phyloP scores from a whole-genome alignment of 2,329 filamentous ascomycete species.

The Phaeosphaeria sp. region DNA sequence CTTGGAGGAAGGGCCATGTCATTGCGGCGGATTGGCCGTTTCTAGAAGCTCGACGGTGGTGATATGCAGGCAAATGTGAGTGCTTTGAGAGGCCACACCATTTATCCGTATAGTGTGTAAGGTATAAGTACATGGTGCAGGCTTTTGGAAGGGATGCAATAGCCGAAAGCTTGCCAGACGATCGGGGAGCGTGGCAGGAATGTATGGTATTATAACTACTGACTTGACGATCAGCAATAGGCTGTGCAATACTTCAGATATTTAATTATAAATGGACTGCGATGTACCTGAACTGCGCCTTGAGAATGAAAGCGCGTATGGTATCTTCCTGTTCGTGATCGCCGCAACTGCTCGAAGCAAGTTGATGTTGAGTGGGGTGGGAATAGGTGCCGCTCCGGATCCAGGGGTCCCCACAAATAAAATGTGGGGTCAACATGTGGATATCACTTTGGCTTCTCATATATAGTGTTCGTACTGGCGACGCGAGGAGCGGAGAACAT shows the following conservation, averaged over 20 bases:
- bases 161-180: slow-evolving; percentile 24
- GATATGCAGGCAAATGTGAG: slow-evolving; percentile 18
- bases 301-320: neutral
- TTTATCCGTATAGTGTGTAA: slow-evolving; percentile 42
- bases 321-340: no score
- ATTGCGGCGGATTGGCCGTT: slow-evolving; percentile 18
- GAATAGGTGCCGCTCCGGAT: slow-evolving; percentile 2
- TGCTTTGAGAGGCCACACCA: slow-evolving; percentile 24
- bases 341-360: neutral
- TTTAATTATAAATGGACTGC: neutral
- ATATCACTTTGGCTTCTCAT: slow-evolving; percentile 2
- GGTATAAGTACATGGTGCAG: slow-evolving; percentile 32
- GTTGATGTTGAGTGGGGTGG: neutral
- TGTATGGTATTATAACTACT: neutral
- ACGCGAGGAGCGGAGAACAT: neutral
- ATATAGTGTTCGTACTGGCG: neutral
- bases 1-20: slow-evolving; percentile 16
- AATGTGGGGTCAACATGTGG: slow-evolving; percentile 2
- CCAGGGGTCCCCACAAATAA: slow-evolving; percentile 1
- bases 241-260: neutral
- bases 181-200: neutral
- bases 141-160: slow-evolving; percentile 25
- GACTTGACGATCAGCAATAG: neutral
- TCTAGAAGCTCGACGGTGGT: slow-evolving; percentile 25
- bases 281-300: neutral